Evolutionary conservation across 2,329 filamentous ascomycete genomes (phyloP).

Genomic region (Colletotrichum sp.): DNA sequence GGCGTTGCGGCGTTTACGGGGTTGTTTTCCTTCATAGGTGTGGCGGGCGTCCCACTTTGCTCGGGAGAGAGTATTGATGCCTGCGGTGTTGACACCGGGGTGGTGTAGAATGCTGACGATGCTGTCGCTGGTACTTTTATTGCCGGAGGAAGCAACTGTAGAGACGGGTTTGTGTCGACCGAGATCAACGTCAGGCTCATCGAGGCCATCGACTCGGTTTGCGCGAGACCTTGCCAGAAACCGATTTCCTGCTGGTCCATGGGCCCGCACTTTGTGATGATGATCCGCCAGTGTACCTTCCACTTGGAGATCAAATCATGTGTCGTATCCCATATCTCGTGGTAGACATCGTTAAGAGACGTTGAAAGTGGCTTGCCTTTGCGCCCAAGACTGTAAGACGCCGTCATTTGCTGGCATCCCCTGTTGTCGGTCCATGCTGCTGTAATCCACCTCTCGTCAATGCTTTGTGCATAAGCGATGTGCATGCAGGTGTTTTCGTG

Average conservation of each 20-base stretch:
- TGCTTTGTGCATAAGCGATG: constrained; percentile 77
- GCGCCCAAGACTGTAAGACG: constrained; percentile 74
- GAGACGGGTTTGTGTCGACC: constrained; percentile 68
- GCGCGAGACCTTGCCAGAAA: constrained; percentile 59
- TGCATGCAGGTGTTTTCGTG: constrained; percentile 83
- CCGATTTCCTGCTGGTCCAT: constrained; percentile 72
- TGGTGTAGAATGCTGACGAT: constrained; percentile 57
- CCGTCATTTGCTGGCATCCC: constrained; percentile 74
- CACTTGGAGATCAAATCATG: constrained; percentile 73
- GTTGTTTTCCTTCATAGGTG: constrained; percentile 46
- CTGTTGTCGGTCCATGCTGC: constrained; percentile 82
- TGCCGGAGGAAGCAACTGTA: constrained; percentile 65
- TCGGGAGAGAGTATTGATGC: constrained; percentile 64
- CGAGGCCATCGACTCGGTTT: constrained; percentile 54
- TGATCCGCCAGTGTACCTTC: constrained; percentile 78
- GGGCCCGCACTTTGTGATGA: constrained; percentile 73
- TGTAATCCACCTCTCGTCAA: constrained; percentile 79
- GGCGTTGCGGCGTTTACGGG: constrained; percentile 49
- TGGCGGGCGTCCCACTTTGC: constrained; percentile 56
- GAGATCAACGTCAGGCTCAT: constrained; percentile 65
- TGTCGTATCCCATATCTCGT: constrained; percentile 81
- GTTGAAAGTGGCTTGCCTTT: constrained; percentile 57
- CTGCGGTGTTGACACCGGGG: constrained; percentile 73
- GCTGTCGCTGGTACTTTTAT: constrained; percentile 52
- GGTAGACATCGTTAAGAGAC: constrained; percentile 67